Conservation (phyloP, 2,329 filamentous ascomycete genomes). For the Trichoderma sp. region DNA sequence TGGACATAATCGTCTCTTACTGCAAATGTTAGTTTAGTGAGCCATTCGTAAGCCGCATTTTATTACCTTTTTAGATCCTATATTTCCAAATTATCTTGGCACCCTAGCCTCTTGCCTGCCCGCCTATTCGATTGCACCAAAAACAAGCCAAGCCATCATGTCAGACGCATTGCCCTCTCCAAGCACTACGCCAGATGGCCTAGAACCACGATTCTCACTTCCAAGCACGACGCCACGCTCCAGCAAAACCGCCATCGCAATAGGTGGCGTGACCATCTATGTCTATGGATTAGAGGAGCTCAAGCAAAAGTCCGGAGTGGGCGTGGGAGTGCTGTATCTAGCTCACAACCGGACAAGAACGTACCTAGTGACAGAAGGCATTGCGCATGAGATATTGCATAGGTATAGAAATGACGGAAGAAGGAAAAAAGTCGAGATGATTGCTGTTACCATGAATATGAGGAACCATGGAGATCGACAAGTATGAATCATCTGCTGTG, state of each 20-base stretch:
- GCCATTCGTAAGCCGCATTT: neutral
- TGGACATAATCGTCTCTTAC: neutral
- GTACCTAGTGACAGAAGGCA: constrained; percentile 10
- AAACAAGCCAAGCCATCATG: neutral
- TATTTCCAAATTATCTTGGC: neutral
- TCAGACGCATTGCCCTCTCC: neutral
- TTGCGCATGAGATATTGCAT: constrained; percentile 14
- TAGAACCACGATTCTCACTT: constrained; percentile 10
- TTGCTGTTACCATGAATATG: constrained; percentile 12
- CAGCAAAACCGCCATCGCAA: neutral
- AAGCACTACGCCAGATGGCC: neutral
- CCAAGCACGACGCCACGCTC: constrained; percentile 10
- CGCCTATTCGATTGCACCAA: neutral
- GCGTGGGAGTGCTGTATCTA: neutral
- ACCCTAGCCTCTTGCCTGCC: neutral
- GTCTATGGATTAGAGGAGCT: constrained; percentile 6
- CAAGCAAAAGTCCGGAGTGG: neutral
- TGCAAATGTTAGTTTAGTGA: neutral
- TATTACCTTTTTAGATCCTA: neutral
- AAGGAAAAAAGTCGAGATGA: constrained; percentile 5
- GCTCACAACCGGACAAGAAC: constrained; percentile 13
- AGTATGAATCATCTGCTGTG: neutral
- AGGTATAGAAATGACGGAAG: constrained; percentile 8
- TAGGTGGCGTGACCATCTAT: neutral
- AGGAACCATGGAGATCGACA: constrained; percentile 11